Conservation (phyloP, 2,329 filamentous ascomycete species). For the Leptographium wingfieldii region DNA sequence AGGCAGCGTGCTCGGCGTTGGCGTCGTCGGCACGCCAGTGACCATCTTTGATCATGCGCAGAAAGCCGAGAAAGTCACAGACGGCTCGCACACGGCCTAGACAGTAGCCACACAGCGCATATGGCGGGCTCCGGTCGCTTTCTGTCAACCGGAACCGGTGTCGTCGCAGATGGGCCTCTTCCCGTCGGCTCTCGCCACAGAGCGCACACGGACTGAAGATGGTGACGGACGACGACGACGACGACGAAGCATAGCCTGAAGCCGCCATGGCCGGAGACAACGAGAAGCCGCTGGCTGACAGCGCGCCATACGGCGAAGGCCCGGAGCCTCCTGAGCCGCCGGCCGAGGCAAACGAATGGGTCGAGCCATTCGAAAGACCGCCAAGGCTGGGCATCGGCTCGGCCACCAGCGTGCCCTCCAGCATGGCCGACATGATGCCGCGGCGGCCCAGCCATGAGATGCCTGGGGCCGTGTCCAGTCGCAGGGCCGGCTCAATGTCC, state of each 20-base stretch:
- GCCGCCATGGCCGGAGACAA: conserved; percentile 25
- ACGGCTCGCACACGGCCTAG: conserved; percentile 71
- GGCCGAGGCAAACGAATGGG: too few species aligned
- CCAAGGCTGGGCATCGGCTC: conserved; percentile 57
- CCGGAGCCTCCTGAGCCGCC: too few species aligned
- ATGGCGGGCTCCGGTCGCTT: conserved; percentile 72
- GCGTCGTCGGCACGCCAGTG: conserved; percentile 76
- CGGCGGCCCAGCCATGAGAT: conserved; percentile 88
- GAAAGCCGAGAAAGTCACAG: conserved; percentile 84
- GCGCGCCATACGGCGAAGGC: too few species aligned
- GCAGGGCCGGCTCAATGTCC: conserved; percentile 87
- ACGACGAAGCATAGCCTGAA: conserved; percentile 34
- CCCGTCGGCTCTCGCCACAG: conserved; percentile 72
- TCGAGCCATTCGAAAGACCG: too few species aligned
- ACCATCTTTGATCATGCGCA: conserved; percentile 84
- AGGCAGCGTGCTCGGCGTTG: conserved; percentile 75
- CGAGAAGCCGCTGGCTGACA: conserved; percentile 10
- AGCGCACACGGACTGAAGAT: conserved; percentile 48
- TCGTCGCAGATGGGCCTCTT: conserved; percentile 58
- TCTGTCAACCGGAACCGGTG: conserved; percentile 87
- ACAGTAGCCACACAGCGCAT: conserved; percentile 84
- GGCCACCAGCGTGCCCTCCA: conserved; percentile 75
- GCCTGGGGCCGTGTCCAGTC: conserved; percentile 78
- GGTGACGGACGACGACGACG: neutral
- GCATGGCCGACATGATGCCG: conserved; percentile 70